Base-by-base conservation (phyloP, 1,139 yeast species). In the Debaryomyces coudertii region DNA sequence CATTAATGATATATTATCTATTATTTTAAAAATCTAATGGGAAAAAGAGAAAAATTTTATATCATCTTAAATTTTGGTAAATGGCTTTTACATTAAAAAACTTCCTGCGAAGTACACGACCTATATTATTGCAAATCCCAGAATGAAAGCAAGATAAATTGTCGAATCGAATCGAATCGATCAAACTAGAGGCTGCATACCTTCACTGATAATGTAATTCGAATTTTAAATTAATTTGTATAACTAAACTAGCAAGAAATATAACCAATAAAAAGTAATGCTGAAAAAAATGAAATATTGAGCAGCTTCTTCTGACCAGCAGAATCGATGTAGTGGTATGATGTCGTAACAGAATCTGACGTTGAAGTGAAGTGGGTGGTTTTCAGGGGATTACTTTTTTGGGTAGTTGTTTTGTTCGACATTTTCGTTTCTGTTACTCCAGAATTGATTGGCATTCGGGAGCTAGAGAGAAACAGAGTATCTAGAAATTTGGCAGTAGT, bases 1-100 rank as follows among this genome's bases (percentile, higher is more conserved):
- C 65, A 61, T 61, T 36, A 33, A 35, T 38, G 40, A 44, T 39
- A 44, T 27, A 29, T 38, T 38, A 29, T 38, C 20, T 29, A 16
- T 12, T 27, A 24, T 36, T 18, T 38, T 15, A 28, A 9, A 34
- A 24, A 14, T 36, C 33, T 36, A 42, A 15, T 40, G 22, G 33
- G 23, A 40, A 40, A 22, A 40, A 34, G 15, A 38, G 41, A 38
- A 38, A 38, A 38, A 11, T 38, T 38, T 38, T 38, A 38, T 38
- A 27, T 38, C n/a, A n/a, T n/a, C 12, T 11, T 27, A 4, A 18
- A 20, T 38, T 38, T 38, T 8, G 18, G n/a, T 38, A 35, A 14
- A 23, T 35, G 27, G 27, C 7, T 20, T 23, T 23, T 8, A 35
- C 23, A 28, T n/a, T 38, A 20, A 28, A 28, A 27, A 28, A 11